A percentile compares a stretch with the other conserved stretches of the same genome.
phyloP scores from a whole-genome alignment of 1,139 yeast genomes.

The Meyerozyma elateridarum region DNA sequence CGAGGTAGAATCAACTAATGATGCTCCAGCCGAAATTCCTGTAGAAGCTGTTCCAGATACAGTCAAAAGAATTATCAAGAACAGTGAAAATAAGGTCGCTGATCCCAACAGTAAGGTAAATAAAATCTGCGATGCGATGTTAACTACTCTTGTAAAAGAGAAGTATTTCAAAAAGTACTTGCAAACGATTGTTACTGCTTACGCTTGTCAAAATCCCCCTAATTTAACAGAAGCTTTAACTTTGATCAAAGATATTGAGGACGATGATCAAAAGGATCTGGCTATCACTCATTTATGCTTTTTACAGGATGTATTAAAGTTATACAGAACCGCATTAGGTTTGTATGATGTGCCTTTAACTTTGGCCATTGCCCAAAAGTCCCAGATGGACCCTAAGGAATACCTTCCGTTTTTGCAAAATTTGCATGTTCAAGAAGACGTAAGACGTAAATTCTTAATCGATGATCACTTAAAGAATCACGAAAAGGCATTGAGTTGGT shows the following conservation, averaged over 20 bases:
- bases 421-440: constrained; percentile 60
- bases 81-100: constrained; percentile 29
- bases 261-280: constrained; percentile 45
- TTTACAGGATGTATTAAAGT: constrained; percentile 79
- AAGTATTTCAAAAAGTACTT: constrained; percentile 54
- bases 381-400: constrained; percentile 97
- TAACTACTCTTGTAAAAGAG: constrained; percentile 51
- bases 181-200: constrained; percentile 84
- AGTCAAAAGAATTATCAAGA: constrained; percentile 21
- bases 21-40: constrained; percentile 7
- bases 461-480: constrained; percentile 72
- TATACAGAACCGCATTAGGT: constrained; percentile 78
- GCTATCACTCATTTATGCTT: constrained; percentile 81
- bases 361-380: constrained; percentile 84
- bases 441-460: constrained; percentile 69
- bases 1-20: constrained; percentile 22
- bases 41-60: constrained; percentile 5
- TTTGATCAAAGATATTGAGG: constrained; percentile 45
- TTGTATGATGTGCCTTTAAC: constrained; percentile 80
- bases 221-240: constrained; percentile 69
- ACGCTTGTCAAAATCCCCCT: constrained; percentile 89
- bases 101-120: constrained; percentile 58
- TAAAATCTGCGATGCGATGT: constrained; percentile 66
- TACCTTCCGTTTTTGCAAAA: constrained; percentile 87
- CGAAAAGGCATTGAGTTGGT: constrained; percentile 64